Evolutionary conservation across 1,139 yeast genomes (phyloP).

Genomic region (Arxiozyma telluris): DNA sequence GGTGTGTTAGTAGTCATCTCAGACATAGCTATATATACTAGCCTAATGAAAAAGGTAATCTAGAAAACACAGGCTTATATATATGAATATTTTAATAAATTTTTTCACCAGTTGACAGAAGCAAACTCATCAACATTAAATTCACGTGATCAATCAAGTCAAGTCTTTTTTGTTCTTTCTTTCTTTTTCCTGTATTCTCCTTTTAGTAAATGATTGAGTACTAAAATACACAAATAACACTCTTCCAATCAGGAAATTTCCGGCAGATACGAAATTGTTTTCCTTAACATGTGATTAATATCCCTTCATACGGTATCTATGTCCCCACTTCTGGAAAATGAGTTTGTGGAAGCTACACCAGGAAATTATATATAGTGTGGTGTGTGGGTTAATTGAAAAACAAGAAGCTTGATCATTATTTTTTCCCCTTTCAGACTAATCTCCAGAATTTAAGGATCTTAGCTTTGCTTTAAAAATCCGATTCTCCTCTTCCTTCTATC

Average conservation of each 20-base stretch:
- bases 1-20: too few relatives aligned
- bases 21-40: too few relatives aligned
- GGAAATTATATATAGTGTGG: background rate
- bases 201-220: too few relatives aligned
- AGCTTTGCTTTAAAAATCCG: too few relatives aligned
- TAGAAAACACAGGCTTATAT: background rate
- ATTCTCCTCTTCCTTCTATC: background rate
- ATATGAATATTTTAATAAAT: too few relatives aligned
- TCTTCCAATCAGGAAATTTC: background rate
- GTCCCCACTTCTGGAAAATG: background rate
- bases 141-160: background rate
- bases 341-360: background rate
- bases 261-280: background rate
- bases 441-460: too few relatives aligned
- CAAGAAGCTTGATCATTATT: background rate
- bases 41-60: background rate
- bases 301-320: background rate
- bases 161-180: too few relatives aligned
- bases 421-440: background rate
- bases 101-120: background rate
- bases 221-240: background rate
- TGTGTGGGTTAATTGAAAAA: background rate
- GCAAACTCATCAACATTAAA: background rate
- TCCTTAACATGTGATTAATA: background rate
- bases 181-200: too few relatives aligned